Conservation (phyloP, 768 basidiomycete species). For the Suillus discolor region DNA sequence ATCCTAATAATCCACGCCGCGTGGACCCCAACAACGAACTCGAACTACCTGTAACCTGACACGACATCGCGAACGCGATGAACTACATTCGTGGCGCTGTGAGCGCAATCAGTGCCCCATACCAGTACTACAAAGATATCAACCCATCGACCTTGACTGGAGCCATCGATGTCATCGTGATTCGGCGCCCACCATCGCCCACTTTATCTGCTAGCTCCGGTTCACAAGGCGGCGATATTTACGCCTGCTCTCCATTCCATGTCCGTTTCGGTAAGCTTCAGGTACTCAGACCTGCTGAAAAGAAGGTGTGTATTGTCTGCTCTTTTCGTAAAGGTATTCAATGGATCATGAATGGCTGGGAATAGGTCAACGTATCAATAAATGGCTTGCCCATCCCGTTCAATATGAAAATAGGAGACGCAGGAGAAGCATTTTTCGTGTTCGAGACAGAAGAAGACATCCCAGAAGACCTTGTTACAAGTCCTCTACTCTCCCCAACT, state of each 20-base stretch:
- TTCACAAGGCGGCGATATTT: constrained; percentile 59
- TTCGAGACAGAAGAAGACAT: constrained; percentile 96
- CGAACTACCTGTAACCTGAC: not conserved
- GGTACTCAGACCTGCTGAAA: constrained; percentile 90
- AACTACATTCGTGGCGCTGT: constrained; percentile 89
- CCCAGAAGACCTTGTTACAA: constrained; percentile 91
- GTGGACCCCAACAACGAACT: not conserved
- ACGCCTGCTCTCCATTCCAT: constrained; percentile 94
- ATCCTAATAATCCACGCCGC: not conserved
- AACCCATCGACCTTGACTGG: constrained; percentile 97
- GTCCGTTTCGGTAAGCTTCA: constrained; percentile 98
- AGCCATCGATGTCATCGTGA: constrained; percentile 98
- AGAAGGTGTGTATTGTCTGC: constrained; percentile 59
- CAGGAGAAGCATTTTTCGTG: constrained; percentile 98
- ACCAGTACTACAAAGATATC: constrained; percentile 91
- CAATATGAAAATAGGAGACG: constrained; percentile 98
- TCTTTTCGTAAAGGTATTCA: constrained; percentile 2
- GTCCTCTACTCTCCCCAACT: constrained; percentile 80
- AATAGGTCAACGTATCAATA: constrained; percentile 84
- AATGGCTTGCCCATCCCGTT: constrained; percentile 88
- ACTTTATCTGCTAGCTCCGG: not conserved
- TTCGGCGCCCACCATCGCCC: constrained; percentile 55
- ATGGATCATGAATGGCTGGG: not conserved
- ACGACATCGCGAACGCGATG: constrained; percentile 45
- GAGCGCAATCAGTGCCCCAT: constrained; percentile 81